A percentile compares a stretch with the other conserved stretches of the same genome.
These are phyloP conservation scores for Phaeolepiota aurea DNA, from an alignment of 768 basidiomycete species.

Conservation along the genomic window DNA sequence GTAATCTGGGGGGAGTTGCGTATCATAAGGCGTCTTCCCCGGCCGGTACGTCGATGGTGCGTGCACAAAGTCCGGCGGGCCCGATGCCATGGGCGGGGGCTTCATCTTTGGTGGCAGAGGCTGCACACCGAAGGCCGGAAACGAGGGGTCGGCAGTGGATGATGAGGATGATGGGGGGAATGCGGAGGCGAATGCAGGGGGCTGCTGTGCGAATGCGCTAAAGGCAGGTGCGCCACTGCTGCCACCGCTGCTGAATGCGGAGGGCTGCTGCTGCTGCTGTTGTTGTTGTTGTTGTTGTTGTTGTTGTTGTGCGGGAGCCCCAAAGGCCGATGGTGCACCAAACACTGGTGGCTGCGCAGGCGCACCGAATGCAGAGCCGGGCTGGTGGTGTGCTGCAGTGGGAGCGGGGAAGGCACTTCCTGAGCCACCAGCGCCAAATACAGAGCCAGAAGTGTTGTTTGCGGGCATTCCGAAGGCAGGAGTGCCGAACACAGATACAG, in stretches of 20 bases:
- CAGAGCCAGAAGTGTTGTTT: conserved; percentile 4
- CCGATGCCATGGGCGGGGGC: conserved; percentile 1
- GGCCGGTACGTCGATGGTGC: conserved; percentile 25
- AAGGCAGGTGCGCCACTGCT: no score
- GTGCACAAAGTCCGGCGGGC: conserved; percentile 17
- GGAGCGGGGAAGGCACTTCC: neutral
- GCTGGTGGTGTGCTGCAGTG: neutral
- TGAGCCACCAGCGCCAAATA: conserved; percentile 13
- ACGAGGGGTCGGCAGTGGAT: neutral
- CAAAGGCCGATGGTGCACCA: neutral
- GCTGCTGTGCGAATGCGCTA: no score
- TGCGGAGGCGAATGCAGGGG: neutral
- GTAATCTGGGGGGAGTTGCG: conserved; percentile 52
- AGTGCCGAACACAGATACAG: conserved; percentile 18
- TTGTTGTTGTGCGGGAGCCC: neutral
- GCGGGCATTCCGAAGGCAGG: conserved; percentile 4
- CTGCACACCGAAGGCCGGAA: neutral
- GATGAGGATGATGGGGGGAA: neutral
- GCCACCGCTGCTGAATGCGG: no score
- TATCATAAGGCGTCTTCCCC: conserved; percentile 47
- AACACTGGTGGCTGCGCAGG: neutral
- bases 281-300: neutral
- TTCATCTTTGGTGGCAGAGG: neutral
- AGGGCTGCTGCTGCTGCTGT: neutral
- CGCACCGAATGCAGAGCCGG: neutral